Evolutionary conservation across 306 rosid species (phyloP), one percentile per base, ranked within the genome.

Genomic region (Begonia loranthoides): DNA sequence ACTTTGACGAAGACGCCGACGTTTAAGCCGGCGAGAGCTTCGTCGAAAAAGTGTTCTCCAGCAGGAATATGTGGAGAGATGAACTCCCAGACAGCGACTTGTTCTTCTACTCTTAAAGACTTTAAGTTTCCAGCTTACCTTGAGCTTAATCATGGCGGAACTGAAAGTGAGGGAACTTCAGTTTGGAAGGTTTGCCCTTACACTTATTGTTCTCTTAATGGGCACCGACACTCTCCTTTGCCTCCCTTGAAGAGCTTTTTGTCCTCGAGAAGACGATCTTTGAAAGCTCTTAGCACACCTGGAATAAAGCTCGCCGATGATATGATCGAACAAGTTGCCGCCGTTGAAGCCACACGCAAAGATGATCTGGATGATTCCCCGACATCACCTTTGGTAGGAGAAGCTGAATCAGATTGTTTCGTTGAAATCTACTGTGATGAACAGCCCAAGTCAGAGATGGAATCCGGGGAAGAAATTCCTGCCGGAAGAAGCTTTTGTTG

Each of bases 161-260:
- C 84, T 3, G 94, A 86, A 61, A 77, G 71, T 24, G 95, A 90
- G 66, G 93, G 99, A 41, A 74, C 76, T 55, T 86, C 99, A 43
- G 59, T 41, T 49, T 71, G 57, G 80, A 82, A 78, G 77, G 96
- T 90, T 50, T 90, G 99, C 70, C 83, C 94, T 4, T 90, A 90
- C 17, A 74, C 73, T 1, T 86, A 86, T 66, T 90, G 99, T 55
- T 90, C 95, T 56, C 95, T 90, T 12, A 90, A 90, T 66, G 96
- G 96, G 16, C 99, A 76, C 63, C 19, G 65, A 50, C 65, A 60
- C 53, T 62, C 69, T 55, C 60, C 81, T 57, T 44, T 78, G 79
- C 83, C 88, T 21, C 80, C 96, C 12, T 63, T 90, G 70, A 90
- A 86, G 86, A 57, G 72, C 63, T 86, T 90, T 79, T 41, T 90